These are phyloP conservation scores for Eimeria sp. DNA, from an alignment of 169 alveolate species.

Conservation along the genomic window DNA sequence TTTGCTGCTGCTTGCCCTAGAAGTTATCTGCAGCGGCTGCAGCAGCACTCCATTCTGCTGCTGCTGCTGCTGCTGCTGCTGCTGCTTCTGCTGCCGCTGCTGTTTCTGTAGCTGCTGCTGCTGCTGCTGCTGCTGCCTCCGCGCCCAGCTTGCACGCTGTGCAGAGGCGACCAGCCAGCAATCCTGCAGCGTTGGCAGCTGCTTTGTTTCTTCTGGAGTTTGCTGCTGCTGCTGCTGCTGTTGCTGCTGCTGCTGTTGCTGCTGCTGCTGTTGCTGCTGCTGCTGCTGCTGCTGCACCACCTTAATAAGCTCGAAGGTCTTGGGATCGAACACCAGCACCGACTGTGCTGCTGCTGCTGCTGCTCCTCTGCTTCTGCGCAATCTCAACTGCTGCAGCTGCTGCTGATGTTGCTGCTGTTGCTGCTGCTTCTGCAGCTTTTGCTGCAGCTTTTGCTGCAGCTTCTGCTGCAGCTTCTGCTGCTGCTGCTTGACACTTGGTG, in stretches of 20 bases:
- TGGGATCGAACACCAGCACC: constrained; percentile 7
- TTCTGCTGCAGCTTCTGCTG: constrained; percentile 1
- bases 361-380: neutral
- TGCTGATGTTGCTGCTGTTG: neutral
- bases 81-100: constrained; percentile 17
- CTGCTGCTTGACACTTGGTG: neutral
- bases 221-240: constrained; percentile 49
- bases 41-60: neutral
- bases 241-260: constrained; percentile 14
- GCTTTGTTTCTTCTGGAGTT: neutral
- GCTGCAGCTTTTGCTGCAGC: neutral
- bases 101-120: constrained; percentile 37
- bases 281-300: constrained; percentile 26
- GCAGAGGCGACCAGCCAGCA: constrained; percentile 47
- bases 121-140: constrained; percentile 22
- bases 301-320: neutral
- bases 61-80: neutral
- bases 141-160: neutral
- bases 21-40: neutral
- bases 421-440: neutral
- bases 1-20: neutral
- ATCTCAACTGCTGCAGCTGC: neutral
- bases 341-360: constrained; percentile 25
- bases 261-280: constrained; percentile 23
- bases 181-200: constrained; percentile 43